A percentile compares a stretch with the other conserved stretches of the same genome.
Conservation (phyloP, 2,329 filamentous ascomycete species). For the Hypoxylon sp. region DNA sequence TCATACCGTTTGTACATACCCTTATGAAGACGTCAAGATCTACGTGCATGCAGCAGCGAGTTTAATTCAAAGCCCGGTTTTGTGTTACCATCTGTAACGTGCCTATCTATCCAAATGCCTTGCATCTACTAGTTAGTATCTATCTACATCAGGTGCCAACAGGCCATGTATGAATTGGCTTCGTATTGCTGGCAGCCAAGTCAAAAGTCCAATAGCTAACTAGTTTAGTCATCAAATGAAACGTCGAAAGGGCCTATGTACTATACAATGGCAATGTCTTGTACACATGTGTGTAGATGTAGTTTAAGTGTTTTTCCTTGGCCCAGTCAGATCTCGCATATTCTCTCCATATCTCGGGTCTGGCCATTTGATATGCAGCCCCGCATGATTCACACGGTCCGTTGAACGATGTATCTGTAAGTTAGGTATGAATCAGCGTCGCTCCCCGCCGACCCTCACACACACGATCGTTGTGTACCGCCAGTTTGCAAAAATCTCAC, state of each 20-base stretch:
- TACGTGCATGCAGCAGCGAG: slow-evolving; percentile 25
- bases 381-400: slow-evolving; percentile 39
- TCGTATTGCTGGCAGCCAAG: slow-evolving; percentile 29
- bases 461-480: slow-evolving; percentile 30
- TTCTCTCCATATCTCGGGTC: slow-evolving; percentile 22
- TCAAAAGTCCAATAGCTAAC: slow-evolving; percentile 22
- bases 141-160: slow-evolving; percentile 15
- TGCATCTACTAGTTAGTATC: slow-evolving; percentile 20
- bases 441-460: slow-evolving; percentile 29
- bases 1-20: slow-evolving; percentile 18
- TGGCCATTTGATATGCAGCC: slow-evolving; percentile 34
- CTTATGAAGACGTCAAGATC: slow-evolving; percentile 18
- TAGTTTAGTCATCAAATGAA: slow-evolving; percentile 41
- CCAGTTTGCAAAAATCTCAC: slow-evolving; percentile 43
- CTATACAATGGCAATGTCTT: slow-evolving; percentile 3
- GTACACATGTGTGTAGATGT: too few relatives aligned
- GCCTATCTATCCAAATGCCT: slow-evolving; percentile 22
- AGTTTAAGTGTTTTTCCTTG: too few relatives aligned
- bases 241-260: slow-evolving; percentile 4
- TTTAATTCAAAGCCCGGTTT: slow-evolving; percentile 34
- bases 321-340: slow-evolving; percentile 36
- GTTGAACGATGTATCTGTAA: slow-evolving; percentile 5
- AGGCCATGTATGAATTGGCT: slow-evolving; percentile 28
- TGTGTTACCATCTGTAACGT: slow-evolving; percentile 35
- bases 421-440: slow-evolving; percentile 36